phyloP scores from a whole-genome alignment of 257 asterid species.

The Solanum infundibuliforme region DNA sequence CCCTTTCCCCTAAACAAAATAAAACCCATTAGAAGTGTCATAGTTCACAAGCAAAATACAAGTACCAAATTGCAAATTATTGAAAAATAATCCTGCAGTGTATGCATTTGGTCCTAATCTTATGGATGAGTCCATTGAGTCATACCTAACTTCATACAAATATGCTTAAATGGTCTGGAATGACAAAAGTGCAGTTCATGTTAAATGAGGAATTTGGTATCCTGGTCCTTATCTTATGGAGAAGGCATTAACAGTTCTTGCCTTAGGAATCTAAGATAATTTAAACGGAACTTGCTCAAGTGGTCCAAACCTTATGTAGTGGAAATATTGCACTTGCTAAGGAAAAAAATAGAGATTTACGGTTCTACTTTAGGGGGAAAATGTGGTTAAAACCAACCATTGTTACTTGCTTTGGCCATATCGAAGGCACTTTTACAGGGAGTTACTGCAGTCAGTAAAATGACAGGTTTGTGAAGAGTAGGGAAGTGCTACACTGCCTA shows the following conservation, averaged over 20 bases:
- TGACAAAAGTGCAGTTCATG: not conserved
- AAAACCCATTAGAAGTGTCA: not conserved
- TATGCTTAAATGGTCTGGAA: not conserved
- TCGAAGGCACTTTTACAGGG: not conserved
- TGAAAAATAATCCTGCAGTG: not conserved
- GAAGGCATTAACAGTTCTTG: not conserved
- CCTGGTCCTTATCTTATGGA: not conserved
- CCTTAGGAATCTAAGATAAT: not conserved
- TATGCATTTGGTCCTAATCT: not conserved
- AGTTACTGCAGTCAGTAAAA: not conserved
- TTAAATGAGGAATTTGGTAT: not conserved
- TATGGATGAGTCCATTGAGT: not conserved
- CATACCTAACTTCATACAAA: not conserved
- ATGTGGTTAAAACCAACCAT: not conserved
- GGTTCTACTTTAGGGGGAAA: not conserved
- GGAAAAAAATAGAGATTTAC: not conserved
- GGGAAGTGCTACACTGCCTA: not conserved
- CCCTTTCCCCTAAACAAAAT: not conserved
- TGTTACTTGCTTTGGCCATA: not conserved
- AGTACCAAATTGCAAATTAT: not conserved
- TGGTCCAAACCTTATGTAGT: not conserved
- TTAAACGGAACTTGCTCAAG: not conserved
- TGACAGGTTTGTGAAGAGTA: not conserved
- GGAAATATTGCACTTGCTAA: not conserved
- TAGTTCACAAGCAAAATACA: not conserved